Conservation (phyloP, 176 grass and related monocot species). For the Elaeis guineensis region DNA sequence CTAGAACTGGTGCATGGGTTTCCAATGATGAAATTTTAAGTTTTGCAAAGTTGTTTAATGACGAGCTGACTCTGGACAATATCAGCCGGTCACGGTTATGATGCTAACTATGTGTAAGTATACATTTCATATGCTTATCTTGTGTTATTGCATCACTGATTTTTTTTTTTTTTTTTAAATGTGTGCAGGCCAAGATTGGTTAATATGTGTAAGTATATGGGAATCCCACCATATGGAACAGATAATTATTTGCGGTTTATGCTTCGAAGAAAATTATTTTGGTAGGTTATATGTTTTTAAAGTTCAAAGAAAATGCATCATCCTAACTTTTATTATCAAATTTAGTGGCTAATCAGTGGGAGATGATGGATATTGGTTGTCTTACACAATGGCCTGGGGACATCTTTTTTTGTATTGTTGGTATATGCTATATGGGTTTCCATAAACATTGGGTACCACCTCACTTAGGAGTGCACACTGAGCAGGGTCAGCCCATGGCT, state of each 20-base stretch:
- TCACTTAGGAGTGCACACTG: too few relatives aligned
- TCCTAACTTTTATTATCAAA: too few relatives aligned
- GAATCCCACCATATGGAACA: slow-evolving; percentile 76
- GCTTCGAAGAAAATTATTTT: slow-evolving; percentile 77
- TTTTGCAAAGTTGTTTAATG: slow-evolving; percentile 95
- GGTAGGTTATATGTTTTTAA: slow-evolving; percentile 29
- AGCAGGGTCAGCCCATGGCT: too few relatives aligned
- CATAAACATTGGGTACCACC: too few relatives aligned
- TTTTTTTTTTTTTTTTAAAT: too few relatives aligned
- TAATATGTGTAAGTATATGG: slow-evolving; percentile 99
- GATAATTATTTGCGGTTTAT: slow-evolving; percentile 89
- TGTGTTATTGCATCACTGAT: not conserved
- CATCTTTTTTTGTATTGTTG: too few relatives aligned
- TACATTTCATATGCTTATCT: not conserved
- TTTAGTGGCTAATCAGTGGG: too few relatives aligned
- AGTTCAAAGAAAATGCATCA: too few relatives aligned
- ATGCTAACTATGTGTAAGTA: slow-evolving; percentile 6
- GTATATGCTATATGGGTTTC: too few relatives aligned
- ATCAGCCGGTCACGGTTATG: slow-evolving; percentile 51
- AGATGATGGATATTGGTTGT: too few relatives aligned
- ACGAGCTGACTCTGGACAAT: slow-evolving; percentile 93
- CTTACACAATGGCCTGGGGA: too few relatives aligned
- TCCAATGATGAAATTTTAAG: slow-evolving; percentile 87
- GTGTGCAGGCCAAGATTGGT: slow-evolving; percentile 64
- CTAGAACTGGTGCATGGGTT: slow-evolving; percentile 70